Percentiles rank a stretch among this genome's conserved stretches.
Conservation (phyloP, 768 basidiomycete species). For the Brasilioporus rufonigricans region DNA sequence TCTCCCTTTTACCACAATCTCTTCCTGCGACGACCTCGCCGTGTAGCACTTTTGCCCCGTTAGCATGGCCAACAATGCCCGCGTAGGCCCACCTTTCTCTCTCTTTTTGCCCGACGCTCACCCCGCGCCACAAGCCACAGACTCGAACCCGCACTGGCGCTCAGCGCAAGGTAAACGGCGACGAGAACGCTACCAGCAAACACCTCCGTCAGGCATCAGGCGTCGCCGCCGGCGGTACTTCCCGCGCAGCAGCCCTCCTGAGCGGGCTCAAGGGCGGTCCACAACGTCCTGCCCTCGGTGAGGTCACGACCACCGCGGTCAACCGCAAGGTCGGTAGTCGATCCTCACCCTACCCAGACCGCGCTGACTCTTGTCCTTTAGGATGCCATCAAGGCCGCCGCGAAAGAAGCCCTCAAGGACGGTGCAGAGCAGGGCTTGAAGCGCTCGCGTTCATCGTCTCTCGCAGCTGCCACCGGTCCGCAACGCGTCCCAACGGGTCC, state of each 20-base stretch:
- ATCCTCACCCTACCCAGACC: neutral
- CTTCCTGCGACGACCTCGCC: conserved; percentile 13
- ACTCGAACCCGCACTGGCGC: conserved; percentile 62
- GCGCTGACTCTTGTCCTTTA: conserved; percentile 16
- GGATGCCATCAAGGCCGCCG: conserved; percentile 45
- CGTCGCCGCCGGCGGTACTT: conserved; percentile 42
- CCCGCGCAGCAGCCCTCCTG: conserved; percentile 46
- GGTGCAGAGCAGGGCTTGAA: conserved; percentile 48
- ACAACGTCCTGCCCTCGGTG: conserved; percentile 73
- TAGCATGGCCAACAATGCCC: conserved; percentile 58
- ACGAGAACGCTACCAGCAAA: conserved; percentile 74
- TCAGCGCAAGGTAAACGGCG: conserved; percentile 66
- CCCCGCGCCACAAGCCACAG: conserved; percentile 47
- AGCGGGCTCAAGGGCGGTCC: conserved; percentile 49
- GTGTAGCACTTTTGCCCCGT: conserved; percentile 25
- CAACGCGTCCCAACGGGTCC: conserved; percentile 73
- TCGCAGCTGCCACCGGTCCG: conserved; percentile 55
- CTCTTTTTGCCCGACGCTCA: conserved; percentile 2
- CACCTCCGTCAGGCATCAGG: conserved; percentile 64
- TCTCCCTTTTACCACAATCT: conserved; percentile 30
- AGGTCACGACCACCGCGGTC: conserved; percentile 76
- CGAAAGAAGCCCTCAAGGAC: conserved; percentile 61
- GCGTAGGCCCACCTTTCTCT: conserved; percentile 41
- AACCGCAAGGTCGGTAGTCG: conserved; percentile 64
- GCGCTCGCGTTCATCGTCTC: conserved; percentile 64